Base-by-base conservation (phyloP, 2,329 filamentous ascomycete genomes). In the Chaetothyriales sp. region DNA sequence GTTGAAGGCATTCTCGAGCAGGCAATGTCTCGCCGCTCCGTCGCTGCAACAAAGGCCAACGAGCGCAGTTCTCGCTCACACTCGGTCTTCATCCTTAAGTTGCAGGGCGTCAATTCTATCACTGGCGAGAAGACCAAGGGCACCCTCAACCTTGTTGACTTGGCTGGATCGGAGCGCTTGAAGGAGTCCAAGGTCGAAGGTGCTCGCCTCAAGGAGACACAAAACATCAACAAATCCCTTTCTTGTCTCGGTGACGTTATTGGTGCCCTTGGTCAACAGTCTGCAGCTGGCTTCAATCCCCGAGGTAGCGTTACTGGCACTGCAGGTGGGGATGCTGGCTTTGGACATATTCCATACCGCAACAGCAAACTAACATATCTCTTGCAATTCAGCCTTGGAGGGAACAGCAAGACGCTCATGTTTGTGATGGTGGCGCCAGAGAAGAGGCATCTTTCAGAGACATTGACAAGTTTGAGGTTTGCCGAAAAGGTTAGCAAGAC, bases 321-420 rank as follows among this genome's bases (percentile, higher is more conserved):
- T 10, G 18, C 15, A 20, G 40, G 51, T 25, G 44, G 47, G 18
- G 43, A 28, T 29, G 86, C 78, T 46, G 77, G 78, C 58, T 75
- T 74, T 13, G 77, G 77, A 5, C 90, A 95, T 63, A 80, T 98
- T 45, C 92, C 92, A 1, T 98, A 97, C 71, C 77, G 92, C 51
- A 97, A 97, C 70, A 95, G 87, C 61, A 97, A 95, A 78, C 77
- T 98, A 58, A 98, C 92, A 7, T 94, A 95, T 64, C 77, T 98
- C 46, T 77, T 98, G 40, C 88, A 97, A 78, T 94, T 92, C 65
- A 95, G 88, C 2, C 74, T 98, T 6, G 90, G 92, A 3, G 92
- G 92, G 15, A 95, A 95, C 67, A 92, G 85, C 61, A 94, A 95
- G 71, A 98, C 92, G 0, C 82, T 98, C 62, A 98, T 98, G 92